Evolutionary conservation across 805 yeast species (phyloP), one percentile per base, ranked within the genome.

Genomic region (Candida nanaspora): DNA sequence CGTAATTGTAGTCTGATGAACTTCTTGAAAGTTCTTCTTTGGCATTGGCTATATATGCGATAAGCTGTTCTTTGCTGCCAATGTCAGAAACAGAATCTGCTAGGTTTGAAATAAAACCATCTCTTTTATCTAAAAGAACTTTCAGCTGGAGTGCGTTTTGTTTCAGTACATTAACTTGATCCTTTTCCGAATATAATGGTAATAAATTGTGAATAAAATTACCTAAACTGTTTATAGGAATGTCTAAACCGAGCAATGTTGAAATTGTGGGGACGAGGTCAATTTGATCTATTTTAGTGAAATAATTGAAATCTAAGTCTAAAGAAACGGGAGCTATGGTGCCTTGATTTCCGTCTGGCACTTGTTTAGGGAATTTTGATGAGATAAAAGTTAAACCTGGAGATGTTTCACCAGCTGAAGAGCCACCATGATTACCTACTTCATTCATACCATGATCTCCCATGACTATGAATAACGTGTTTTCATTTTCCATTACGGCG

Each of bases 401-500:
- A 14, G 88, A 83, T 0, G 97, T 91, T 59, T 93, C 99, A 2
- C 96, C 95, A 0, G 71, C 57, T 3, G 96, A 84, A 0, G 97
- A 86, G 1, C 98, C 99, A 7, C 99, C 99, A 58, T 93, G 98
- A 52, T 89, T 91, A 1, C 97, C 97, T 4, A 83, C 76, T 39
- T 88, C 94, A 55, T 88, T 88, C 97, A 89, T 89, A 3, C 97
- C 98, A 59, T 89, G 98, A 52, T 89, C 98, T 0, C 98, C 98
- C 68, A 85, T 63, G 0, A 89, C 74, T 5, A 89, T 74, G 19
- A 91, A 60, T 37, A 93, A 58, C 0, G 95, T 82, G 3, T 65
- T 56, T 2, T 68, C 56, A 15, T 66, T 53, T 1, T 62, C 55
- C 11, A 34, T 20, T 6, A 59, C 45, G 4, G 48, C 47, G 3